Base-by-base conservation (phyloP, 495 filamentous ascomycete species). In the Penicillium tannophilum region DNA sequence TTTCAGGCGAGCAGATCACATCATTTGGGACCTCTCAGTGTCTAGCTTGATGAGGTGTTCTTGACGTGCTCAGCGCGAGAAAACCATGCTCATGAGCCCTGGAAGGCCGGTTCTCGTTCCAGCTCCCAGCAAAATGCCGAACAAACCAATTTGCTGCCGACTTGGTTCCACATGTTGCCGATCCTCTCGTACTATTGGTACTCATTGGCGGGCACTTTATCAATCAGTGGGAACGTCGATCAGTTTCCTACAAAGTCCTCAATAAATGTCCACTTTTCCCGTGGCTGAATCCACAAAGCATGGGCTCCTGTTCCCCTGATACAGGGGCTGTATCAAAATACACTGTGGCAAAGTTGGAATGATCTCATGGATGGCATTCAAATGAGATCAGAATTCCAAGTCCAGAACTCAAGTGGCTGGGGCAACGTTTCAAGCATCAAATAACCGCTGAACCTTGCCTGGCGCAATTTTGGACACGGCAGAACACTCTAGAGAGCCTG, bases 211-310 rank as follows among this genome's bases (percentile, higher is more conserved):
- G 24, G 9, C 6, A 17, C 26, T 12, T 66, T 68, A 68, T 68
- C 65, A 66, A 68, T 68, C 65, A 63, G 60, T 56, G 55, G 50
- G 54, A 58, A 53, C 49, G 45, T 43, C 49, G 39, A 45, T 26
- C 60, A 51, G 60, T 55, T 54, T 33, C 49, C 45, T 17, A 31
- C 45, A 23, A 45, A 56, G 35, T 17, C 28, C 14, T 28, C 36
- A 36, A 30, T n/a, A 31, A 10, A 52, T 52, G 33, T 55, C 61
- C 58, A 61, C 60, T 52, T 52, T 56, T 9, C 43, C 51, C 52
- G 31, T 46, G 56, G 53, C 26, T 23, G 20, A 57, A 36, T 7
- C 56, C 50, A 49, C 50, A 46, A 44, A 56, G 23, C 26, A 16
- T 28, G 12, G 14, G 23, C 14, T 31, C 11, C 26, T 41, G 39